Conservation (phyloP, 1,139 yeast species). For the Pichia norvegensis region DNA sequence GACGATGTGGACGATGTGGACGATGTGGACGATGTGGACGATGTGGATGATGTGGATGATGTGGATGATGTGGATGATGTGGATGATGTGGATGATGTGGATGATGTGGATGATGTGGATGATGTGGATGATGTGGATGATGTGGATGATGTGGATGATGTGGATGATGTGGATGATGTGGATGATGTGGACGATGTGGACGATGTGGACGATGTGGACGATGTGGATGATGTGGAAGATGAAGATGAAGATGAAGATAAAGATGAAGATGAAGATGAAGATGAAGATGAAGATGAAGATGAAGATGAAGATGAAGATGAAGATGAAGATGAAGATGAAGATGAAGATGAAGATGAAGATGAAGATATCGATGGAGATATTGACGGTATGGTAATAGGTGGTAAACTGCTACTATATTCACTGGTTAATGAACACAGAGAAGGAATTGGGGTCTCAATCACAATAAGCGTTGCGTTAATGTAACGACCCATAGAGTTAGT, state of each 20-base stretch:
- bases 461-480: constrained; percentile 6
- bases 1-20: no score
- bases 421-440: not conserved
- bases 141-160: no score
- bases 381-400: not conserved
- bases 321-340: not conserved
- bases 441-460: constrained; percentile 2
- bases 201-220: not conserved
- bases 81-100: no score
- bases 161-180: not conserved
- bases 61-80: no score
- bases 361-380: not conserved
- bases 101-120: no score
- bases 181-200: not conserved
- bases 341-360: not conserved
- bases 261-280: not conserved
- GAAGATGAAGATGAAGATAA: not conserved
- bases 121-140: no score
- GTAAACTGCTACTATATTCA: not conserved
- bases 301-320: not conserved
- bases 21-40: no score
- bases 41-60: no score
- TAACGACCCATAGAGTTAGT: constrained; percentile 1
- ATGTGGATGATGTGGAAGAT: not conserved
- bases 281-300: not conserved